These are phyloP conservation scores for Phytophthora citricola DNA, from an alignment of 352 stramenopile genomes.

Conservation along the genomic window DNA sequence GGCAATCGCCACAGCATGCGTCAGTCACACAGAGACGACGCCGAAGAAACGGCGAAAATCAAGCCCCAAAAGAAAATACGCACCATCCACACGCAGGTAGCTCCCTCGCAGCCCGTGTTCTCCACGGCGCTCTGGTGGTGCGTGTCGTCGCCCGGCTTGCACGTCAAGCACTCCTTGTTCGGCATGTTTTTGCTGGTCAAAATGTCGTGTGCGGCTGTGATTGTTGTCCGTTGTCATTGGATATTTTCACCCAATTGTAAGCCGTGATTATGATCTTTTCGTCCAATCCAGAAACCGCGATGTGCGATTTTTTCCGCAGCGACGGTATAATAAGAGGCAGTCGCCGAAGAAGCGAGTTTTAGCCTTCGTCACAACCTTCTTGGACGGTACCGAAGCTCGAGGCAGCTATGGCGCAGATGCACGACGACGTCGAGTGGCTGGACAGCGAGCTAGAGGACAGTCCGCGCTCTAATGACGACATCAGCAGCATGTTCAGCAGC, in stretches of 20 bases:
- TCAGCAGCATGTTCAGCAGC: constrained; percentile 78
- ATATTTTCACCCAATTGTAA: constrained; percentile 35
- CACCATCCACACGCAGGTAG: constrained; percentile 75
- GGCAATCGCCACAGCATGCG: constrained; percentile 20
- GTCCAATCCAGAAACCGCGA: constrained; percentile 17
- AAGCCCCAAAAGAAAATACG: constrained; percentile 11
- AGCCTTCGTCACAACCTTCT: constrained; percentile 6
- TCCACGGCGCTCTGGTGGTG: constrained; percentile 71
- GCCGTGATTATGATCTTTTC: background rate
- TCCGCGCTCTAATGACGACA: constrained; percentile 65
- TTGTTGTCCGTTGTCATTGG: constrained; percentile 11
- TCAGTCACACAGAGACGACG: constrained; percentile 7
- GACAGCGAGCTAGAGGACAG: constrained; percentile 84
- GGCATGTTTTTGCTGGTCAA: constrained; percentile 38
- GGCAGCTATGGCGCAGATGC: constrained; percentile 27
- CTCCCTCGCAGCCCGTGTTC: constrained; percentile 71
- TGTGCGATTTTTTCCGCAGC: constrained; percentile 12
- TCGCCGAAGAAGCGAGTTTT: constrained; percentile 10
- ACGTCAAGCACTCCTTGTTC: constrained; percentile 73
- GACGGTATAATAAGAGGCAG: constrained; percentile 23
- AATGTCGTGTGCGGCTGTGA: constrained; percentile 7
- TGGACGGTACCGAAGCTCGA: constrained; percentile 8
- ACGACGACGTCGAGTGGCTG: constrained; percentile 58
- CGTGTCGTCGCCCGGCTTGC: constrained; percentile 74
- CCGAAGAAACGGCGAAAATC: constrained; percentile 9